Evolutionary conservation across 2,329 filamentous ascomycete species (phyloP), one percentile per base, ranked within the genome.

Genomic region (Neofusicoccum umdonicola): DNA sequence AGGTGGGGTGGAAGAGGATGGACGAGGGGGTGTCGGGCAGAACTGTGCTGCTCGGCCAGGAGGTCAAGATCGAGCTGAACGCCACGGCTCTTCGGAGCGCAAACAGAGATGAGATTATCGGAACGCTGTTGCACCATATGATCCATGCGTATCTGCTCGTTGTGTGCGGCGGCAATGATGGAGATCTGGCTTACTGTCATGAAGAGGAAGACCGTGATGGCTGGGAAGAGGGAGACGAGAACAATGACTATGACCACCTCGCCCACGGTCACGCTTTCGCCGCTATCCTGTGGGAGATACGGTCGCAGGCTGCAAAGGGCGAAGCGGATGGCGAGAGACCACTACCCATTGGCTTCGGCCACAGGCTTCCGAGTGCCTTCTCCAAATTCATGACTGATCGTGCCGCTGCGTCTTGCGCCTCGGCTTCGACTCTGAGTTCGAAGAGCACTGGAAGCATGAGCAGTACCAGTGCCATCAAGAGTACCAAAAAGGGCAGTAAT

Each of bases 121-220:
- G 75, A 15, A 71, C 68, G 5, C 67, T 80, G 45, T 74, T 81
- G 5, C 79, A 81, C 64, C 79, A 81, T 50, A 81, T 81, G 79
- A 79, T 80, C 41, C 79, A 81, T 57, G 78, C 78, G 13, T 81
- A 76, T 68, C 78, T 80, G 64, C 71, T 80, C 3, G 71, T 80
- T n/a, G 75, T 76, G 58, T 81, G 79, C 57, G 77, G 77, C 8
- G 71, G 73, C 2, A 8, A 56, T 17, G 37, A 42, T 15, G 6
- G 19, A 6, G 41, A 44, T 6, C 3, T 6, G 11, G 35, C 11
- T 15, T 19, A 27, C 8, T 3, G 37, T 13, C 34, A n/a, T 27
- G 37, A 34, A 27, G 35, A 19, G 35, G 13, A 7, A 15, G 39
- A 27, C 2, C 12, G 34, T 2, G n/a, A 44, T 12, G 41, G 13